Conservation (phyloP, 305 asterid genomes). For the Fraxinus albicans region DNA sequence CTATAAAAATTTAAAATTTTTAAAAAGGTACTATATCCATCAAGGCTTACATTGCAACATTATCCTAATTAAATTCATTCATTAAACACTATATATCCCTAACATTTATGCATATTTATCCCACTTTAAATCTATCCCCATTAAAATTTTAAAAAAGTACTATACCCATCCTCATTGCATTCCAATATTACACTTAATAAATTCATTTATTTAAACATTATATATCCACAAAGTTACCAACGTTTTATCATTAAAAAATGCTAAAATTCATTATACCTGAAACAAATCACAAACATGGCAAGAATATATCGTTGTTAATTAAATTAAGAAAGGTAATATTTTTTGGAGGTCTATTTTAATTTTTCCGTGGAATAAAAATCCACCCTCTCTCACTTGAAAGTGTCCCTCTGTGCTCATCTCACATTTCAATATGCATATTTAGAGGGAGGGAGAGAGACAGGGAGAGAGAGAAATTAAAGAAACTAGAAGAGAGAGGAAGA, state of each 20-base stretch:
- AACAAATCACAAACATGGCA: neutral
- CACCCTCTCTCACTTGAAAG: conserved; percentile 34
- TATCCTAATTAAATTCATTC: neutral
- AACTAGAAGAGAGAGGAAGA: conserved; percentile 6
- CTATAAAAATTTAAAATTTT: neutral
- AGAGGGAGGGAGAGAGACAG: neutral
- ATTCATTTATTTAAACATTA: neutral
- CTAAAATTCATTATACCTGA: neutral
- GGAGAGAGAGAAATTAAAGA: conserved; percentile 17
- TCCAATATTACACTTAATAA: neutral
- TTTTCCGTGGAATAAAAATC: conserved; percentile 1
- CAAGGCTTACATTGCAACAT: neutral
- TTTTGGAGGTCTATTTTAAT: neutral
- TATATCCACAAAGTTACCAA: neutral
- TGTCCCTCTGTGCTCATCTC: conserved; percentile 84
- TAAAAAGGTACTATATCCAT: neutral
- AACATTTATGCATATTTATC: neutral
- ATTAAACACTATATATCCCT: neutral
- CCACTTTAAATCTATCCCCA: neutral
- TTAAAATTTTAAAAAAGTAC: neutral
- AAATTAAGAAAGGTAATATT: neutral
- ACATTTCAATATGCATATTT: conserved; percentile 48
- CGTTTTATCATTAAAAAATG: neutral
- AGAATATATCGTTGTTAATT: neutral
- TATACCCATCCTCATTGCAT: neutral